These are phyloP conservation scores for Lotmaria passim DNA, from an alignment of 208 protist species.

Conservation along the genomic window DNA sequence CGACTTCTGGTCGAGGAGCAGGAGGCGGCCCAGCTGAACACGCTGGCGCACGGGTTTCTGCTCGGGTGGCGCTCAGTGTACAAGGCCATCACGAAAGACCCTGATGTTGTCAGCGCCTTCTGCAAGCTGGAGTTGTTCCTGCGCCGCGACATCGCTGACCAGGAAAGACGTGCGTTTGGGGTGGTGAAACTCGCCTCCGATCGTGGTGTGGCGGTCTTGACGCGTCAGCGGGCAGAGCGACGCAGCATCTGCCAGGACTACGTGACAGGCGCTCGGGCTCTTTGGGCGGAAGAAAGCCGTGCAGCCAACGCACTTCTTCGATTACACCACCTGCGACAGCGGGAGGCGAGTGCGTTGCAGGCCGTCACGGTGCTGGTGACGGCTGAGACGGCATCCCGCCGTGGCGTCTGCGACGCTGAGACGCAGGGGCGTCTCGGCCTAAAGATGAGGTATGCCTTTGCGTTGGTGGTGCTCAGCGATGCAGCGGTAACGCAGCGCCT, in stretches of 20 bases:
- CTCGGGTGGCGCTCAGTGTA: conserved; percentile 63
- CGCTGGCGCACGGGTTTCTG: conserved; percentile 44
- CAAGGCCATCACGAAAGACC: conserved; percentile 36
- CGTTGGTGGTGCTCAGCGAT: conserved; percentile 2
- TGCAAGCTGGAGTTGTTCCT: conserved; percentile 65
- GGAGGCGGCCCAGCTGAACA: conserved; percentile 46
- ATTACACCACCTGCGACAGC: conserved; percentile 4
- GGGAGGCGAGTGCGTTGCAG: conserved; percentile 1
- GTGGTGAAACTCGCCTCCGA: conserved; percentile 31
- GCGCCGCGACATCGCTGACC: conserved; percentile 56
- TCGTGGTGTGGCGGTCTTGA: conserved; percentile 6
- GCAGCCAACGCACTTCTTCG: conserved; percentile 28
- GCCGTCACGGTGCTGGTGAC: conserved; percentile 11
- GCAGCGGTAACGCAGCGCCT: conserved; percentile 1
- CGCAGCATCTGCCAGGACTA: conserved; percentile 46
- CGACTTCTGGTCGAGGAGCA: conserved; percentile 52
- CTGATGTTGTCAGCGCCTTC: conserved; percentile 42
- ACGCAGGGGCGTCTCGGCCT: conserved; percentile 20
- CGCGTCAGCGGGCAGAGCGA: conserved; percentile 17
- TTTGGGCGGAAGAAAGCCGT: conserved; percentile 52
- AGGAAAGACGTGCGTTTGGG: conserved; percentile 50
- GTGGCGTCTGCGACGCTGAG: conserved; percentile 31
- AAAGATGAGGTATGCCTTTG: conserved; percentile 12
- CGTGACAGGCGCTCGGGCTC: conserved; percentile 27
- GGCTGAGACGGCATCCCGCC: conserved; percentile 11